Base-by-base conservation (phyloP, 2,329 filamentous ascomycete species). In the Whalleya microplaca region DNA sequence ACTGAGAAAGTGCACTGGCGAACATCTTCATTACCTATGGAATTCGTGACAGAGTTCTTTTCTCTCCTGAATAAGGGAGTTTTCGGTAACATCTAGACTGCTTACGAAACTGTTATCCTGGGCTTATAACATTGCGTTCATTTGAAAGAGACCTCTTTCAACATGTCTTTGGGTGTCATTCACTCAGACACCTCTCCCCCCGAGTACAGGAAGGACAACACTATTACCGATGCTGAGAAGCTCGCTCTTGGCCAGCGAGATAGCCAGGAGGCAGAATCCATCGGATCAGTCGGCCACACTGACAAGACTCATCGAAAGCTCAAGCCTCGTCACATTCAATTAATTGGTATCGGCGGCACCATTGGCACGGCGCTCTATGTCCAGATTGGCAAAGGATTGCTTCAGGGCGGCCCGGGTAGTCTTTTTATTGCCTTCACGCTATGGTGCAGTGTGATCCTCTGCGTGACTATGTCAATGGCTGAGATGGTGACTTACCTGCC, bases 401-500 rank as follows among this genome's bases (percentile, higher is more conserved):
- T 86, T 57, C 76, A 83, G 46, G 85, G 84, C 29, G 85, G 85
- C 0, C 85, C 85, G 0, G 83, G 69, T 16, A 83, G 80, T 58
- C 68, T 87, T 21, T 83, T 87, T 53, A 69, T 85, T 20, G 85
- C 84, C 37, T 88, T 87, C 59, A 76, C 79, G 10, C 73, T 87
- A 40, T 88, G 84, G 84, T 86, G 83, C 67, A 78, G 79, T 41
- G 80, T 87, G 42, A 84, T 87, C 62, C 78, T 87, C 21, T 80
- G 81, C 46, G 77, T 87, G 45, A 87, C 82, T 0, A 75, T 85
- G 57, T 81, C 76, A 68, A 84, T 90, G 75, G 86, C 87, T 12
- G 89, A 92, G 70, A 91, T 92, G 88, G 88, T 90, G 7, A 89
- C 87, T 0, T 91, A 89, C 62, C 76, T 91, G 2, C 89, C 90